A percentile compares a stretch with the other conserved stretches of the same genome.
phyloP scores from a whole-genome alignment of 2,329 filamentous ascomycete genomes.

The Aspergillus chevalieri region DNA sequence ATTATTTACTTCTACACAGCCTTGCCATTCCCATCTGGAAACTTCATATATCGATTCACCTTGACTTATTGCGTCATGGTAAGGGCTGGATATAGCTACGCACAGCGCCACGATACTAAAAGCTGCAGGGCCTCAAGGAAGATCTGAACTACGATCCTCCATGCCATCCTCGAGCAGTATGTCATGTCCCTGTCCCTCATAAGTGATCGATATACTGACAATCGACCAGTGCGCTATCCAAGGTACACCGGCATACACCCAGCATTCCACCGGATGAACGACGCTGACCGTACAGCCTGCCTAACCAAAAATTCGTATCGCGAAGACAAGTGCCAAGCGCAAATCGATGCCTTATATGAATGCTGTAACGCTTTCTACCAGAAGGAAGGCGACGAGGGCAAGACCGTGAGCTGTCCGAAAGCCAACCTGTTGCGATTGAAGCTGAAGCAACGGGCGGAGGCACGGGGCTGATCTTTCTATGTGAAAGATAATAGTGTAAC shows the following conservation, averaged over 20 bases:
- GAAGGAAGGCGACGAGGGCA: conserved; percentile 67
- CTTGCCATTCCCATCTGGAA: background rate
- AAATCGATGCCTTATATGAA: conserved; percentile 82
- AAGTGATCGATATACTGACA: conserved; percentile 9
- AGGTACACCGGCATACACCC: conserved; percentile 47
- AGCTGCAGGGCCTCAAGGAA: conserved; percentile 50
- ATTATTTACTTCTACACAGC: no score
- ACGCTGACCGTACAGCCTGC: conserved; percentile 55
- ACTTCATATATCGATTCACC: background rate
- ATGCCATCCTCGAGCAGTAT: conserved; percentile 77
- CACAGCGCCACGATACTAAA: conserved; percentile 2
- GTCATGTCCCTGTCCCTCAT: conserved; percentile 26
- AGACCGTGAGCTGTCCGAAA: conserved; percentile 79
- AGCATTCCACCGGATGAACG: background rate
- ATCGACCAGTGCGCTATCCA: conserved; percentile 73
- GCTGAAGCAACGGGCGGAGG: conserved; percentile 62
- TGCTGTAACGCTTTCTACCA: conserved; percentile 89
- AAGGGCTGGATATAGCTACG: conserved; percentile 8
- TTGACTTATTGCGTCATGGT: conserved; percentile 23
- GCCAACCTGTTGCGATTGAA: conserved; percentile 72
- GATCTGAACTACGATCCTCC: conserved; percentile 70
- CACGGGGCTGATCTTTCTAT: conserved; percentile 28
- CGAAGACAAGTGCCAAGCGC: conserved; percentile 70
- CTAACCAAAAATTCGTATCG: conserved; percentile 77
- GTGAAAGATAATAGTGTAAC: conserved; percentile 2